Evolutionary conservation across 257 asterid genomes (phyloP), one percentile per base, ranked within the genome.

Genomic region (Paulownia fortunei): DNA sequence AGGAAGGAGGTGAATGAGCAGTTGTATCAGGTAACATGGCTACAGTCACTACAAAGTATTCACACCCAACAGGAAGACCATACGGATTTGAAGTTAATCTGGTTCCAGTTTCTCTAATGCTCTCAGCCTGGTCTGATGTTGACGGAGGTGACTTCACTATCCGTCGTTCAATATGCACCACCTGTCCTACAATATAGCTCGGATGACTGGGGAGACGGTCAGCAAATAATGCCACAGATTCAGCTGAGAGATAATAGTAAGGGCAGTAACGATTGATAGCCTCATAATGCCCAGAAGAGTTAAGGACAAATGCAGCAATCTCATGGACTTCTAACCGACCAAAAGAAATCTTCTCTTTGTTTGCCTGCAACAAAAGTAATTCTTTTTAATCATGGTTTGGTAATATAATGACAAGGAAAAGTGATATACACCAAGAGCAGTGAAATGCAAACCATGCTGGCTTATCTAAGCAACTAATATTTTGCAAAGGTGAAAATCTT

Each of bases 51-150:
- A 90, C 76, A 16, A 91, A 94, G 87, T 91, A 94, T 82, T 92
- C 98, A 79, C 96, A 87, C 78, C 97, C 97, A 42, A 88, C 80
- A 16, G 93, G 90, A 41, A 92, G 97, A 66, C 91, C 90, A 75
- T 76, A 79, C 0, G 88, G 81, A 60, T 84, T 81, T 16, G 56
- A 47, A 60, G 74, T 24, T 41, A 84, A 80, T 51, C 82, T 86
- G 78, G 90, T 49, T 67, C 88, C 90, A 0, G 75, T 64, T 46
- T 90, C 91, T 60, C 81, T 74, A 62, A 21, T 61, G 41, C 34
- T 80, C 69, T 82, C 96, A 16, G 69, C 66, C 51, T 73, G 88
- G 11, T 79, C 87, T 3, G 89, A 55, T 10, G 85, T 26, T 46
- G 89, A 63, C 37, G 83, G 80, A 27, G 85, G 79, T 2, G 90